Conservation (phyloP, 2,329 filamentous ascomycete species). For the Trichoderma sp. region DNA sequence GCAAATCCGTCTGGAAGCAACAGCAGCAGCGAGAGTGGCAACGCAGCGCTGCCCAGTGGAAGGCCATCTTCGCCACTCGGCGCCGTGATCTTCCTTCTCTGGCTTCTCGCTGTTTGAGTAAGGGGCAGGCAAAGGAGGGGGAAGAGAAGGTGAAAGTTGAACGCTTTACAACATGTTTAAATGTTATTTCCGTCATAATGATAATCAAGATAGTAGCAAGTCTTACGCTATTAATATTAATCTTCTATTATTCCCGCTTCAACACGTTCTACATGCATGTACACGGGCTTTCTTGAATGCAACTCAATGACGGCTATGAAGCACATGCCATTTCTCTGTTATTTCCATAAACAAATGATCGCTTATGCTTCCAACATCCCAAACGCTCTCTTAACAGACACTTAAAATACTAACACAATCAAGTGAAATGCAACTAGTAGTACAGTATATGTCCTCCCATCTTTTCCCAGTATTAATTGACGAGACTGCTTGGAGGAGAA, state of each 20-base stretch:
- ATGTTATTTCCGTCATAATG: background rate
- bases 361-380: slow-evolving; percentile 17
- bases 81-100: slow-evolving; percentile 20
- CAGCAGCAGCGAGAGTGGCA: slow-evolving; percentile 2
- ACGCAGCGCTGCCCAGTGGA: slow-evolving; percentile 5
- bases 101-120: slow-evolving; percentile 19
- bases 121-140: background rate
- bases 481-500: slow-evolving; percentile 5
- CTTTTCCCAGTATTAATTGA: background rate
- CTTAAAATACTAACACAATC: slow-evolving; percentile 8
- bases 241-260: background rate
- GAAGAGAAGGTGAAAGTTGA: background rate
- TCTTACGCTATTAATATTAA: background rate
- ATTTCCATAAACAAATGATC: slow-evolving; percentile 15
- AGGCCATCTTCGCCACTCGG: slow-evolving; percentile 19
- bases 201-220: background rate
- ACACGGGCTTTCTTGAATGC: background rate
- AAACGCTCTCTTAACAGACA: background rate
- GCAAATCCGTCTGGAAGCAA: background rate
- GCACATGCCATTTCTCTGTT: slow-evolving; percentile 1
- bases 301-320: background rate
- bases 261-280: background rate
- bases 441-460: slow-evolving; percentile 9
- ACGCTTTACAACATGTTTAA: background rate
- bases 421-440: slow-evolving; percentile 13